These are phyloP conservation scores for Pyracantha coccinea DNA, from an alignment of 331 rosid genomes.

Conservation along the genomic window DNA sequence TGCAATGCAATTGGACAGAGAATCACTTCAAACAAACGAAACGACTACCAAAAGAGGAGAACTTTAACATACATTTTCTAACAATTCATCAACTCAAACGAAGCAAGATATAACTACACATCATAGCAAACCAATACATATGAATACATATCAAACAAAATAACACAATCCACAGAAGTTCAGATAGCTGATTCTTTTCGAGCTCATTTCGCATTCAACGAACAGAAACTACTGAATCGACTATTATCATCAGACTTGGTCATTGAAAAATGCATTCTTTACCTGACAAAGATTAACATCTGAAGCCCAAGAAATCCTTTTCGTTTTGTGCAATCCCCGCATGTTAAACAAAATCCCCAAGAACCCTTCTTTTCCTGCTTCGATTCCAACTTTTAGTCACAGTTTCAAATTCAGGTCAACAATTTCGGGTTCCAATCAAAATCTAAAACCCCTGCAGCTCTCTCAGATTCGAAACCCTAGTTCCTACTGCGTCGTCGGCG, in stretches of 20 bases:
- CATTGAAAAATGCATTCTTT: conserved; percentile 32
- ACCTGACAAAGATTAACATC: conserved; percentile 92
- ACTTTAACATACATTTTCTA: background rate
- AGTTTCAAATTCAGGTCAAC: background rate
- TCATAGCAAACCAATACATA: background rate
- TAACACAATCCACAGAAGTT: background rate
- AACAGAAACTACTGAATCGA: background rate
- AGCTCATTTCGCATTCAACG: background rate
- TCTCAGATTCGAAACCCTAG: conserved; percentile 26
- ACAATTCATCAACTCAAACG: background rate
- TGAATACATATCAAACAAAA: background rate
- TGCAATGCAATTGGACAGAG: background rate
- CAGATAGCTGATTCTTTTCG: background rate
- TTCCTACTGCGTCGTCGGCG: conserved; percentile 3
- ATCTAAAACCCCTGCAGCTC: conserved; percentile 15
- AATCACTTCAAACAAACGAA: background rate
- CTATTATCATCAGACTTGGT: conserved; percentile 12
- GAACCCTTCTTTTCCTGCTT: conserved; percentile 12
- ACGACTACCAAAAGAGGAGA: background rate
- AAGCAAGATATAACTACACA: background rate
- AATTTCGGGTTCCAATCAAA: conserved; percentile 2
- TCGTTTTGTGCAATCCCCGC: conserved; percentile 68
- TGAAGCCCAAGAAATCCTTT: conserved; percentile 87
- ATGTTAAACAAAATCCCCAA: conserved; percentile 29
- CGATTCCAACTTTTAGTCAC: conserved; percentile 4